Percentiles rank a stretch among this genome's conserved stretches.
These are phyloP conservation scores for Cunninghamia lanceolata DNA, from an alignment of 75 land plant species.

Conservation along the genomic window DNA sequence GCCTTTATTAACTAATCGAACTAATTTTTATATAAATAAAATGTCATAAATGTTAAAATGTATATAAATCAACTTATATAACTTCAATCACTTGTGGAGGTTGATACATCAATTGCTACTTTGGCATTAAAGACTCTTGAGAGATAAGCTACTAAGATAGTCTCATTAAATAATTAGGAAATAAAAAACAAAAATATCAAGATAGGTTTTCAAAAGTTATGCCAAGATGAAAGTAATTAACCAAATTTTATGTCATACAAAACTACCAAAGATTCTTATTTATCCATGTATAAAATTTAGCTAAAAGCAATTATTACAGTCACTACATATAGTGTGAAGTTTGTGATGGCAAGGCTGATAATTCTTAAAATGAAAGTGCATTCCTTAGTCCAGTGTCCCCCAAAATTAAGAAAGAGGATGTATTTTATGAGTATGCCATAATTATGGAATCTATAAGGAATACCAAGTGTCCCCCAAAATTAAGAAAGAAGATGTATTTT, in stretches of 20 bases:
- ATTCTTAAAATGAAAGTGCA: neutral
- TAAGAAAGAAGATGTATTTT: too few relatives aligned
- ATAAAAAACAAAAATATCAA: neutral
- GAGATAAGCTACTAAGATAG: slow-evolving; percentile 1
- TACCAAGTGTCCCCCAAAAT: too few relatives aligned
- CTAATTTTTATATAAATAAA: too few relatives aligned
- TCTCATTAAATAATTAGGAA: neutral
- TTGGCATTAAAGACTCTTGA: slow-evolving; percentile 3
- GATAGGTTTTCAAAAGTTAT: neutral
- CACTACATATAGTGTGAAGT: neutral
- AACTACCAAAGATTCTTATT: neutral
- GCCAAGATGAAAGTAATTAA: neutral
- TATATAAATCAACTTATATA: neutral
- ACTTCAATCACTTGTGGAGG: slow-evolving; percentile 3
- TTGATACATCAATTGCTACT: slow-evolving; percentile 3
- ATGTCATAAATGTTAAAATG: neutral
- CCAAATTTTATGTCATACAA: neutral
- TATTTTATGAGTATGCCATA: too few relatives aligned
- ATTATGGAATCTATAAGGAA: too few relatives aligned
- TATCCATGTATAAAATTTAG: neutral
- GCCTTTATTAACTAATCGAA: too few relatives aligned
- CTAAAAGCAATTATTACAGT: neutral
- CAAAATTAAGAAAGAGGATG: neutral
- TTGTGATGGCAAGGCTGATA: neutral
- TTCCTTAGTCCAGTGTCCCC: neutral